Conservation (phyloP, 345 rosid genomes). For the Pugionium dolabratum region DNA sequence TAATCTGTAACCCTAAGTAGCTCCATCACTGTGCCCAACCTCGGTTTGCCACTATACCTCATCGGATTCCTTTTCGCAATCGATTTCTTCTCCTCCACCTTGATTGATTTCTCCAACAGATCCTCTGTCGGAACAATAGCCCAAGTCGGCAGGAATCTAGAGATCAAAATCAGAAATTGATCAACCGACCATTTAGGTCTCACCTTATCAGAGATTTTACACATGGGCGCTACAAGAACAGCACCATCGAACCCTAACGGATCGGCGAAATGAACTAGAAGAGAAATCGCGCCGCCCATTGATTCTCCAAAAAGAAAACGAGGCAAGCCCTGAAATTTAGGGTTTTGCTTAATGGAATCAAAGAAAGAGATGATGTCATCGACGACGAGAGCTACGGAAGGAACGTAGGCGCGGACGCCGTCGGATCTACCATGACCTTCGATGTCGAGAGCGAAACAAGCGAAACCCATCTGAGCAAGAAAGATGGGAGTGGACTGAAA, state of each 20-base stretch:
- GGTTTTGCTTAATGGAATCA: constrained; percentile 48
- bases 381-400: constrained; percentile 67
- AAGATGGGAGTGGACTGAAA: constrained; percentile 71
- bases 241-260: constrained; percentile 65
- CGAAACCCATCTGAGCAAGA: constrained; percentile 76
- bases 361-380: constrained; percentile 60
- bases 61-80: constrained; percentile 61
- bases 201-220: constrained; percentile 71
- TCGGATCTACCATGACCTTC: constrained; percentile 83
- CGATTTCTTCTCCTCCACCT: constrained; percentile 60
- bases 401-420: constrained; percentile 66
- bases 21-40: constrained; percentile 77
- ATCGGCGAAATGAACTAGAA: constrained; percentile 59
- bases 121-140: constrained; percentile 76
- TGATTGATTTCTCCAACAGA: constrained; percentile 57
- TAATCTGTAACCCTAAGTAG: constrained; percentile 68
- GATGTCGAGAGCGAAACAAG: constrained; percentile 78
- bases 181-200: constrained; percentile 83
- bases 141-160: constrained; percentile 67
- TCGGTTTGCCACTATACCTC: constrained; percentile 73
- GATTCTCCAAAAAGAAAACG: constrained; percentile 78
- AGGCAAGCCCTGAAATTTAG: constrained; percentile 46
- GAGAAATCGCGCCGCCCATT: constrained; percentile 78
- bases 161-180: constrained; percentile 51
- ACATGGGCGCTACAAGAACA: constrained; percentile 79